Conservation (phyloP, 1,284 basidiomycete species). For the Kalmanozyma brasiliensis region DNA sequence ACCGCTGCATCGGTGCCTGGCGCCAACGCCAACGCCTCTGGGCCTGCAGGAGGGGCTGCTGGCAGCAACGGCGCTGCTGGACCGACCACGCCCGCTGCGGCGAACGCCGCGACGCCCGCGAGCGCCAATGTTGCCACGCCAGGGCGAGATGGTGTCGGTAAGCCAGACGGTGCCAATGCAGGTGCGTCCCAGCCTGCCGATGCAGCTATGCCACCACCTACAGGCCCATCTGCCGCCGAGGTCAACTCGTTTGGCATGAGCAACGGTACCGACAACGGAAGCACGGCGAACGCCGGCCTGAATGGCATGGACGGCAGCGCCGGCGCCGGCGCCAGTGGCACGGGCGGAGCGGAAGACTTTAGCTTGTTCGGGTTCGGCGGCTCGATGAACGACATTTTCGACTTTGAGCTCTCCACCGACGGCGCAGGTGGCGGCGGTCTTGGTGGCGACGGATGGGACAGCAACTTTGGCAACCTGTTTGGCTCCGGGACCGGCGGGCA, state of each 20-base stretch:
- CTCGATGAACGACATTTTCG: constrained; percentile 63
- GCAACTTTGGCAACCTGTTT: constrained; percentile 53
- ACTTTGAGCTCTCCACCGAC: constrained; percentile 59
- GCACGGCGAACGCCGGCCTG: constrained; percentile 26
- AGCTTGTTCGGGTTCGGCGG: constrained; percentile 61
- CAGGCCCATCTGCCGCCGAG: constrained; percentile 27
- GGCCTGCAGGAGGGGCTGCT: constrained; percentile 1
- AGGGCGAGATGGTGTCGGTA: constrained; percentile 31
- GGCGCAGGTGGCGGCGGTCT: constrained; percentile 30
- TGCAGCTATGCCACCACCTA: constrained; percentile 36
- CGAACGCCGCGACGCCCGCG: constrained; percentile 48
- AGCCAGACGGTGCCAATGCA: constrained; percentile 8
- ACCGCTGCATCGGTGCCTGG: constrained; percentile 41
- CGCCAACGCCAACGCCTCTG: constrained; percentile 9
- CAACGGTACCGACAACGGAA: constrained; percentile 13
- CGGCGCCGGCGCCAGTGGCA: constrained; percentile 7
- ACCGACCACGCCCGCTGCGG: constrained; percentile 43
- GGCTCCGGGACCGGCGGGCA: constrained; percentile 33
- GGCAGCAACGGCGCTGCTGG: constrained; percentile 32
- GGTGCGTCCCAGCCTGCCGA: constrained; percentile 36
- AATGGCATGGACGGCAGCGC: constrained; percentile 12
- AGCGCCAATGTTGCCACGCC: constrained; percentile 50
- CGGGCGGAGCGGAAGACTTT: constrained; percentile 52
- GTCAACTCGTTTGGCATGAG: constrained; percentile 11
- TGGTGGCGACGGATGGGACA: constrained; percentile 49